phyloP scores from a whole-genome alignment of 257 asterid genomes.

The Ilex aquifolium region DNA sequence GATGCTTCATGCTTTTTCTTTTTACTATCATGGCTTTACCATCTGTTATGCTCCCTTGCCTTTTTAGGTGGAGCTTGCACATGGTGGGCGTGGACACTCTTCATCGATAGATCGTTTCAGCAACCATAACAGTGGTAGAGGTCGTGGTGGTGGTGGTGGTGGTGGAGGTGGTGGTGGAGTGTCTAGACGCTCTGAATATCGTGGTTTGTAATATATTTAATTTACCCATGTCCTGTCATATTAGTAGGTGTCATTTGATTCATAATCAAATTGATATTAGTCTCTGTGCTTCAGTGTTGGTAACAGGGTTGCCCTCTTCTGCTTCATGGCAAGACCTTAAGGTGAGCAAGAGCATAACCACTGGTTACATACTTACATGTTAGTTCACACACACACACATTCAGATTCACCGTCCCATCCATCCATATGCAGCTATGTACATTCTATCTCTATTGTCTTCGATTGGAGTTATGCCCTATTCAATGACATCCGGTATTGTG shows the following conservation, averaged over 20 bases:
- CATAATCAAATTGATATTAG: conserved; percentile 8
- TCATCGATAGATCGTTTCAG: conserved; percentile 68
- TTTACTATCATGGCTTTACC: no score
- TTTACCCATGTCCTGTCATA: conserved; percentile 1
- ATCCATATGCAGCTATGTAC: no score
- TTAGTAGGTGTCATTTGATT: not conserved
- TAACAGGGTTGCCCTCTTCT: conserved; percentile 82
- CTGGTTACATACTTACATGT: conserved; percentile 6
- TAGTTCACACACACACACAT: no score
- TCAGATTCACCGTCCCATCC: no score
- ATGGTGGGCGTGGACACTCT: conserved; percentile 93
- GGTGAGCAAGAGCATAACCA: conserved; percentile 29
- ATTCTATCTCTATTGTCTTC: no score
- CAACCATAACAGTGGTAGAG: conserved; percentile 46
- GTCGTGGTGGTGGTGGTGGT: conserved; percentile 62
- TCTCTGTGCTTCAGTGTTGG: conserved; percentile 45
- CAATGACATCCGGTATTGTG: conserved; percentile 2
- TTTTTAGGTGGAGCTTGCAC: conserved; percentile 91
- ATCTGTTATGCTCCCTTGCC: not conserved
- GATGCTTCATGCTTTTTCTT: no score
- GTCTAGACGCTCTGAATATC: conserved; percentile 83
- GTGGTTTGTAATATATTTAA: conserved; percentile 39
- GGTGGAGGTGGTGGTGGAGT: conserved; percentile 27
- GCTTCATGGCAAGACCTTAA: conserved; percentile 99
- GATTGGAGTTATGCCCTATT: not conserved